phyloP scores from a whole-genome alignment of 257 asterid species.

The Solanum phureja region DNA sequence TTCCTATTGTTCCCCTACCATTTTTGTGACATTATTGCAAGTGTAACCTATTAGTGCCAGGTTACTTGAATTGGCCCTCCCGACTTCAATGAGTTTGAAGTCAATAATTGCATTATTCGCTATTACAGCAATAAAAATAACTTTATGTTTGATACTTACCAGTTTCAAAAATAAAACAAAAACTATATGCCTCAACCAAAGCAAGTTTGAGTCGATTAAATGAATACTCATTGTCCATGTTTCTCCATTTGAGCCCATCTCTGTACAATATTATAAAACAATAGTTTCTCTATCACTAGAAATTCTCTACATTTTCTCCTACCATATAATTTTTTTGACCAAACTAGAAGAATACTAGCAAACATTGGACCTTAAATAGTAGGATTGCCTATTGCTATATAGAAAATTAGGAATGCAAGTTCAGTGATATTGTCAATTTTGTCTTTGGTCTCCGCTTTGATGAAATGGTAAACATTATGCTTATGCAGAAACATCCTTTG shows the following conservation, averaged over 20 bases:
- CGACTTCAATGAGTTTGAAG: not conserved
- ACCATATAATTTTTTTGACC: not conserved
- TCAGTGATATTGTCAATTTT: not conserved
- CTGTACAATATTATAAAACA: not conserved
- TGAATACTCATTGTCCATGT: not conserved
- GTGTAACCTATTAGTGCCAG: not conserved
- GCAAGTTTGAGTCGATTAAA: not conserved
- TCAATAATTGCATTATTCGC: not conserved
- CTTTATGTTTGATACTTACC: too few species aligned
- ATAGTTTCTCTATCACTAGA: not conserved
- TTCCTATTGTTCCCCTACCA: not conserved
- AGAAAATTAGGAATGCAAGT: not conserved
- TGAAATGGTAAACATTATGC: not conserved
- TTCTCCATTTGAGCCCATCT: not conserved
- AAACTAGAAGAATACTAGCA: not conserved
- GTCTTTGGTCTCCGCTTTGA: not conserved
- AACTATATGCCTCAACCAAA: not conserved
- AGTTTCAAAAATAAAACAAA: too few species aligned
- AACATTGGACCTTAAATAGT: not conserved
- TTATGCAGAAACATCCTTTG: not conserved
- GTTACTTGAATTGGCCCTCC: not conserved
- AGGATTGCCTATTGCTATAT: not conserved
- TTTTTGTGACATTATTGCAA: not conserved
- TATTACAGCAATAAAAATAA: not conserved
- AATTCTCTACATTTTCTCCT: not conserved